Conservation (phyloP, 371 early-diverging fungal species). For the Umbelopsis sp. region DNA sequence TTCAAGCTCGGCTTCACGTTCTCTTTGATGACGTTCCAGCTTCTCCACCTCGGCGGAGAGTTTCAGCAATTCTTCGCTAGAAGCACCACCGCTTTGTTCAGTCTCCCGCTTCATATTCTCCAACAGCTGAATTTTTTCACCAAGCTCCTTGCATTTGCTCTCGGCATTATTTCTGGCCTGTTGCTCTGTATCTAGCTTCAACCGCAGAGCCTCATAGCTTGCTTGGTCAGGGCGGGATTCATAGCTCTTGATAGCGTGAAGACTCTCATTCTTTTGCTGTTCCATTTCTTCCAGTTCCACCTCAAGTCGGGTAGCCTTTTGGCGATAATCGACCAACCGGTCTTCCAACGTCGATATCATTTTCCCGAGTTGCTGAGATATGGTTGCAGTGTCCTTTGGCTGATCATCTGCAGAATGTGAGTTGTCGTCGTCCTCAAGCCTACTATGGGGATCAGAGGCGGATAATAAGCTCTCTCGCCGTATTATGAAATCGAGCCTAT, state of each 20-base stretch:
- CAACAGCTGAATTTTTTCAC: not conserved
- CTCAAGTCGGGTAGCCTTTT: conserved; percentile 2
- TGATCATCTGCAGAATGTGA: conserved; percentile 2
- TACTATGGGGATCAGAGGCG: not conserved
- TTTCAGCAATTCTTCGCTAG: conserved; percentile 4
- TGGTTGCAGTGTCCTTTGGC: not conserved
- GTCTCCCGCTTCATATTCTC: conserved; percentile 1
- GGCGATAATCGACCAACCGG: conserved; percentile 10
- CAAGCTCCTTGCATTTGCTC: conserved; percentile 9
- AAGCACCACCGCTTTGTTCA: not conserved
- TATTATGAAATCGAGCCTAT: conserved; percentile 21
- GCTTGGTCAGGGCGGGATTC: conserved; percentile 4
- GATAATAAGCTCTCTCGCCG: conserved; percentile 18
- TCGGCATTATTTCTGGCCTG: not conserved
- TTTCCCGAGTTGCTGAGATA: conserved; percentile 17
- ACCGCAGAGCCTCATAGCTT: not conserved
- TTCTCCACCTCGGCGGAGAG: conserved; percentile 14
- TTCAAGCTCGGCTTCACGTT: conserved; percentile 15
- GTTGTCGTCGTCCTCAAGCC: conserved; percentile 1
- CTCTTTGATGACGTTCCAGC: conserved; percentile 4
- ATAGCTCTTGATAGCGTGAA: not conserved
- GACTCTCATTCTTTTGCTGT: not conserved
- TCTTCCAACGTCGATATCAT: conserved; percentile 18
- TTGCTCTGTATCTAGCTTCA: not conserved
- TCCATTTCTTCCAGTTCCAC: conserved; percentile 18